These are phyloP conservation scores for Cryptosporidium tyzzeri DNA, from an alignment of 169 alveolate species.

Conservation along the genomic window DNA sequence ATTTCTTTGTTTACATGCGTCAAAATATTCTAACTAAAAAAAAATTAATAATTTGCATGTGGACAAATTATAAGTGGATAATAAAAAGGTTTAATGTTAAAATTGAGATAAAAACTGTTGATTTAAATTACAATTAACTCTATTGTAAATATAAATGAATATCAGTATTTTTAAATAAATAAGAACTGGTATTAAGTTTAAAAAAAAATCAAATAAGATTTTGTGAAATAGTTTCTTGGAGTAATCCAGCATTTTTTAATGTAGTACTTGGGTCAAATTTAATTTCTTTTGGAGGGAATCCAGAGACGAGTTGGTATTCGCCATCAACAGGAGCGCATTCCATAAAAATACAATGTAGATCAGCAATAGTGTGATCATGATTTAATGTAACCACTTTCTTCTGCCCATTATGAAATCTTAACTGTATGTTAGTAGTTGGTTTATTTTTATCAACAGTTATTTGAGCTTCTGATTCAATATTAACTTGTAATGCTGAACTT, in stretches of 20 bases:
- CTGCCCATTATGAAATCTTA: conserved; percentile 90
- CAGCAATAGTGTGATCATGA: conserved; percentile 80
- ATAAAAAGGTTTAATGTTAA: background rate
- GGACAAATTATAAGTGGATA: background rate
- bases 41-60: conserved; percentile 14
- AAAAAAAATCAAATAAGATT: conserved; percentile 21
- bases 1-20: conserved; percentile 1
- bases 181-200: background rate
- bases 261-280: conserved; percentile 66
- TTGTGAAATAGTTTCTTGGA: conserved; percentile 77
- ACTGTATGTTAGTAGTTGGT: conserved; percentile 85
- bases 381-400: conserved; percentile 82
- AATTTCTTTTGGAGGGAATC: conserved; percentile 87
- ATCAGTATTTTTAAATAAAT: background rate
- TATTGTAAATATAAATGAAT: background rate
- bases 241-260: conserved; percentile 78
- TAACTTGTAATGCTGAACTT: conserved; percentile 75
- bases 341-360: conserved; percentile 82
- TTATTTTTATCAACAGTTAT: conserved; percentile 79
- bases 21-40: background rate
- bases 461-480: conserved; percentile 15
- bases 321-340: conserved; percentile 90
- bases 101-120: background rate
- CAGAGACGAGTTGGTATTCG: conserved; percentile 82
- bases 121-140: background rate